Evolutionary conservation across 2,329 filamentous ascomycete genomes (phyloP).

Genomic region (Chaetomium strumarium): DNA sequence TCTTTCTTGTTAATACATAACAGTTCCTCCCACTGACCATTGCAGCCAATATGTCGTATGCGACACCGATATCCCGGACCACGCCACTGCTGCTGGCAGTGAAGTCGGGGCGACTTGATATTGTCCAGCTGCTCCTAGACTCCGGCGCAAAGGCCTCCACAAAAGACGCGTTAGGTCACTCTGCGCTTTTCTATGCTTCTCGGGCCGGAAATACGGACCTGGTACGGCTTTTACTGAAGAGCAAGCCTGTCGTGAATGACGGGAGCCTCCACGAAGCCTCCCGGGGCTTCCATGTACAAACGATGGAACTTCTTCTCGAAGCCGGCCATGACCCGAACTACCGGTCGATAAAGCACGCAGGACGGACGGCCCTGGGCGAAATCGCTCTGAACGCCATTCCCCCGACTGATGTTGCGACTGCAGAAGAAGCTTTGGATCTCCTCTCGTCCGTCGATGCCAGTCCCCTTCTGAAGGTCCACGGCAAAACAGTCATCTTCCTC

Average conservation of each 20-base stretch:
- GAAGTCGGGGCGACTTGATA: constrained; percentile 17
- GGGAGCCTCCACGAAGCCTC: constrained; percentile 31
- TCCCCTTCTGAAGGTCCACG: constrained; percentile 25
- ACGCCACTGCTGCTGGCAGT: constrained; percentile 25
- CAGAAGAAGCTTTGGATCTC: constrained; percentile 24
- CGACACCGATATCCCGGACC: constrained; percentile 20
- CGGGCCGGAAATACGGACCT: constrained; percentile 24
- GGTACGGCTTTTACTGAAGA: constrained; percentile 25
- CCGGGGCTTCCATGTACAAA: constrained; percentile 25
- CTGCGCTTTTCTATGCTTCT: constrained; percentile 28
- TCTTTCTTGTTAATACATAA: background rate
- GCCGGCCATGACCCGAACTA: constrained; percentile 27
- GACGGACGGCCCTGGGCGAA: constrained; percentile 28
- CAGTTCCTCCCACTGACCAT: constrained; percentile 3
- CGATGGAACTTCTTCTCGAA: constrained; percentile 25
- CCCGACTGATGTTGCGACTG: constrained; percentile 16
- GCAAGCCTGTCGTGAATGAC: constrained; percentile 26
- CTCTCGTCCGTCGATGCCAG: constrained; percentile 25
- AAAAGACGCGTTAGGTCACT: constrained; percentile 24
- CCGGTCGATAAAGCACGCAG: constrained; percentile 26
- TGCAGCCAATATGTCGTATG: constrained; percentile 22
- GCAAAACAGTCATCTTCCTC: constrained; percentile 29
- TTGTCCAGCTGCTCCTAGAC: constrained; percentile 22
- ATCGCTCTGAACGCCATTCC: constrained; percentile 22
- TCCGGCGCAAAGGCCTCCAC: constrained; percentile 21